phyloP scores from a whole-genome alignment of 2,329 filamentous ascomycete genomes.

The Lachnellula arida region DNA sequence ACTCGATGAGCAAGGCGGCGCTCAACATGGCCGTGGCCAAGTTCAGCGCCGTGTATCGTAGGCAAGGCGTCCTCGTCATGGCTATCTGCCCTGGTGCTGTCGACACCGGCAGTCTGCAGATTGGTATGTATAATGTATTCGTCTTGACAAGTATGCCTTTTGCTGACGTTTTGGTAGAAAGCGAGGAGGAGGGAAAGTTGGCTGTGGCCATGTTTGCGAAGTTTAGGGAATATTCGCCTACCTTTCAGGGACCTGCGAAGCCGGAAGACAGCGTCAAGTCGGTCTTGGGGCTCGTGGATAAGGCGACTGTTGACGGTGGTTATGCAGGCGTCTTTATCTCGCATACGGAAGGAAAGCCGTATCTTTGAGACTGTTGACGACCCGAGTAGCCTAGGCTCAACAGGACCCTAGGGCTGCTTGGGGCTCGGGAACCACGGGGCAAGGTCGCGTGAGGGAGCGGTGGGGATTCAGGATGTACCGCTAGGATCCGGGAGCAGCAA shows the following conservation, averaged over 20 bases:
- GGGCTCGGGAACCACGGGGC: too few species aligned
- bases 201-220: constrained; percentile 17
- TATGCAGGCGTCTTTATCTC: constrained; percentile 20
- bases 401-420: too few species aligned
- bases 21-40: constrained; percentile 51
- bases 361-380: constrained; percentile 4
- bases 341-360: constrained; percentile 12
- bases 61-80: constrained; percentile 49
- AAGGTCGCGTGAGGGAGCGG: too few species aligned
- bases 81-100: constrained; percentile 48
- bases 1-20: constrained; percentile 48
- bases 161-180: constrained; percentile 13
- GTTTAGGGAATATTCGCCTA: constrained; percentile 23
- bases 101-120: constrained; percentile 34
- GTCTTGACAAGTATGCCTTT: constrained; percentile 8
- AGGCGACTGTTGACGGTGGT: constrained; percentile 23
- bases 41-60: constrained; percentile 44
- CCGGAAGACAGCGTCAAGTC: constrained; percentile 21
- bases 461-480: too few species aligned
- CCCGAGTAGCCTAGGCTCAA: too few species aligned
- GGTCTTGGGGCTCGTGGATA: constrained; percentile 21
- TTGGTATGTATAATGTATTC: constrained; percentile 20
- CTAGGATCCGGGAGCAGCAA: too few species aligned
- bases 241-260: constrained; percentile 23
- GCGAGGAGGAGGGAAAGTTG: constrained; percentile 23